Evolutionary conservation across 2,329 filamentous ascomycete genomes (phyloP).

Genomic region (Colletotrichum costaricense): DNA sequence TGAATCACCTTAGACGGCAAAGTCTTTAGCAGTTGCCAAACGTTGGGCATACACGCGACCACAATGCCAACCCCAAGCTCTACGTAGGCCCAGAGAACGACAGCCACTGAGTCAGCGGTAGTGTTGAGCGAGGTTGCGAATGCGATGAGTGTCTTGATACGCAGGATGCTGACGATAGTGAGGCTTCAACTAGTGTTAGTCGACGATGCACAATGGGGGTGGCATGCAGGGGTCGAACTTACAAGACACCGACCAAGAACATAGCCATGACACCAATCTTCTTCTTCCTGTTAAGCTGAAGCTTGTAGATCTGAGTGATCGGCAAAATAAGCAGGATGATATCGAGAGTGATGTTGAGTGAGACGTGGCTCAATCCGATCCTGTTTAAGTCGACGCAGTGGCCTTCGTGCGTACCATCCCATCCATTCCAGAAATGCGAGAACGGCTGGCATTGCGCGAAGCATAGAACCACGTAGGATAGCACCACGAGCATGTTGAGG

Average conservation of each 20-base stretch:
- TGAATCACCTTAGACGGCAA: constrained; percentile 11
- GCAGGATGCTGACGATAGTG: constrained; percentile 17
- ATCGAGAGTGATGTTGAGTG: neutral
- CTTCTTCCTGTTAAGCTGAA: constrained; percentile 48
- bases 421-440: neutral
- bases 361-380: neutral
- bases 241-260: constrained; percentile 46
- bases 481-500: neutral
- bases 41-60: constrained; percentile 50
- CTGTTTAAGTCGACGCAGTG: neutral
- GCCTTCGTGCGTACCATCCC: constrained; percentile 16
- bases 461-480: neutral
- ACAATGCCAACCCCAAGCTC: constrained; percentile 52
- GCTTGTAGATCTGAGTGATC: constrained; percentile 46
- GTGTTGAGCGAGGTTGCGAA: constrained; percentile 1
- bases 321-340: constrained; percentile 43
- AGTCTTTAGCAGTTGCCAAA: constrained; percentile 44
- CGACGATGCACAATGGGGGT: too few species aligned
- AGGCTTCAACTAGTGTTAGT: neutral
- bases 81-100: constrained; percentile 48
- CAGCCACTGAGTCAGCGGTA: constrained; percentile 44
- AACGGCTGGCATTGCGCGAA: constrained; percentile 4
- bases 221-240: neutral
- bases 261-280: constrained; percentile 49
- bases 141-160: constrained; percentile 2